Evolutionary conservation across 495 filamentous ascomycete species (phyloP), one percentile per base, ranked within the genome.

Genomic region (Copromyces sp.): DNA sequence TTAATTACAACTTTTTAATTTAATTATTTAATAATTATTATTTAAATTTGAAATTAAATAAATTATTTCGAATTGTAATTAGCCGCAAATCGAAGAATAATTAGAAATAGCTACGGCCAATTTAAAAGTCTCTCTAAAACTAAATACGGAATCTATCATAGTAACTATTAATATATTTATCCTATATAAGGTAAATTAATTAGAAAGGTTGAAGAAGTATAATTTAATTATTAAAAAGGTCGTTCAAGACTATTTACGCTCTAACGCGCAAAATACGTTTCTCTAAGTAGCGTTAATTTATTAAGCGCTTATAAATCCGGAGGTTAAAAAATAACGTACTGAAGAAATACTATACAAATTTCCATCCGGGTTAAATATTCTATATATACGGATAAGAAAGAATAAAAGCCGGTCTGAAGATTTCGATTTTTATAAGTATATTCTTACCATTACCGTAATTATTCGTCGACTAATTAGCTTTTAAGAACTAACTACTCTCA

Each of bases 161-260:
- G 7, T 29, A 11, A 76, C 78, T 24, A 74, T 80, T 70, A 29
- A 76, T 6, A 29, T 41, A 3, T 86, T 77, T 68, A 83, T 86
- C 41, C 11, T 76, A 0, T 37, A 79, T 37, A 85, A 80, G 71
- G 72, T 83, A 16, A 9, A 41, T 20, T 0, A 75, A 29, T 72
- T 83, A 14, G 73, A 73, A 3, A 68, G 6, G 3, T 4, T 70
- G 9, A 70, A 70, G 41, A 37, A 70, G n/a, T 75, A 78, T 69
- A 32, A 78, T 38, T 2, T 41, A 11, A 65, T 68, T 11, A 53
- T 75, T 39, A 69, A 73, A 71, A 74, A 47, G 68, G 3, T 47
- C 39, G 74, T 83, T 3, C 47, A 47, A 4, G 12, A n/a, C n/a
- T n/a, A n/a, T n/a, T n/a, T n/a, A n/a, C n/a, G n/a, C n/a, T n/a